Evolutionary conservation across 305 asterid genomes (phyloP).

Genomic region (Solanum aculeatissimum): DNA sequence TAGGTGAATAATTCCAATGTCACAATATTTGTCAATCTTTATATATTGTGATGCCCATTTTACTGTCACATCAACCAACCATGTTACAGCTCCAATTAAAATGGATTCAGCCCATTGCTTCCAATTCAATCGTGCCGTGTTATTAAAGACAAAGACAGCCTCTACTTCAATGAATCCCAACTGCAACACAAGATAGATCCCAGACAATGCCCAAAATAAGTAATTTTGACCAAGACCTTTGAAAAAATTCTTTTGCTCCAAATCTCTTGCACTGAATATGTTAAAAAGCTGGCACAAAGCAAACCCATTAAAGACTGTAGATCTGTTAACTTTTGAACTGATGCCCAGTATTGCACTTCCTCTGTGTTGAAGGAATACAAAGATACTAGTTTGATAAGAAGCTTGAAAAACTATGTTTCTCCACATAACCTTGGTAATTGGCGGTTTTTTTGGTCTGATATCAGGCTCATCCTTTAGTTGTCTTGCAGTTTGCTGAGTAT

Average conservation of each 20-base stretch:
- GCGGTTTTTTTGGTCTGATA: background rate
- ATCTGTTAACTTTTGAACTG: background rate
- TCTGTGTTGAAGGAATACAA: constrained; percentile 8
- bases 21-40: background rate
- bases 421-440: constrained; percentile 17
- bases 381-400: constrained; percentile 14
- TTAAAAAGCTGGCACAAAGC: constrained; percentile 23
- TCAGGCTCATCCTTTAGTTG: background rate
- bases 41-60: background rate
- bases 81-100: constrained; percentile 1
- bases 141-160: background rate
- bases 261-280: constrained; percentile 14
- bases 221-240: constrained; percentile 5
- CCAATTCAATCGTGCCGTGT: constrained; percentile 5
- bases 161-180: constrained; percentile 3
- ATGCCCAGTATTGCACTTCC: constrained; percentile 12
- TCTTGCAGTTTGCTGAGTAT: background rate
- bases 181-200: constrained; percentile 6
- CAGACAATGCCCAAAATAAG: constrained; percentile 19
- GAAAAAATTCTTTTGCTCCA: constrained; percentile 11
- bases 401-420: constrained; percentile 19
- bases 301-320: constrained; percentile 6
- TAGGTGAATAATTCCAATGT: background rate
- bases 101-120: constrained; percentile 15
- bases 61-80: constrained; percentile 8